A percentile compares a stretch with the other conserved stretches of the same genome.
Evolutionary conservation across 805 yeast genomes (phyloP).

Genomic region (Maudiozyma saulgeensis): DNA sequence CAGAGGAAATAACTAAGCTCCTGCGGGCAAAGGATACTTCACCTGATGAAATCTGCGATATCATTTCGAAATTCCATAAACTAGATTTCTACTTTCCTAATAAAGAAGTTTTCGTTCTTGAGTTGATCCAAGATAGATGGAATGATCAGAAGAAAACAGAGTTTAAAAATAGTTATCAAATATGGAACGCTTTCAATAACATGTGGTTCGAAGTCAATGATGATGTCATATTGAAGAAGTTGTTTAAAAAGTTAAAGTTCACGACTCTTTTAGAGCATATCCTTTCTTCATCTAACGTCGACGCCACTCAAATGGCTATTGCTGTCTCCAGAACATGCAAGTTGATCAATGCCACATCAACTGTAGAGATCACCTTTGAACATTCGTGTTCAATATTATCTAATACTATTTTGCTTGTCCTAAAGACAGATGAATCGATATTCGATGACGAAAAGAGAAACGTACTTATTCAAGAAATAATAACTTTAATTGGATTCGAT

Average conservation of each 20-base stretch:
- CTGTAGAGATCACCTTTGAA: constrained; percentile 20
- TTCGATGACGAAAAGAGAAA: constrained; percentile 1
- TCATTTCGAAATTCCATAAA: constrained; percentile 30
- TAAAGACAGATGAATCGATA: not conserved
- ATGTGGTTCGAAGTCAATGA: constrained; percentile 31
- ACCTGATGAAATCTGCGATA: constrained; percentile 34
- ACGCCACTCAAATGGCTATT: constrained; percentile 7
- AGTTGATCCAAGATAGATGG: constrained; percentile 51
- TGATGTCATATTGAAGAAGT: constrained; percentile 30
- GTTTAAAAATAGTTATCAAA: constrained; percentile 35
- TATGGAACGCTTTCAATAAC: constrained; percentile 44
- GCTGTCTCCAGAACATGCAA: constrained; percentile 12
- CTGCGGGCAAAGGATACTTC: constrained; percentile 45
- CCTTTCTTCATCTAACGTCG: constrained; percentile 1
- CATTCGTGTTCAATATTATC: constrained; percentile 18
- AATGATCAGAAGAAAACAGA: constrained; percentile 36
- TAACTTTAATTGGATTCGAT: constrained; percentile 16
- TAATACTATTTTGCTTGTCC: constrained; percentile 8
- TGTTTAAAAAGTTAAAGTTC: constrained; percentile 35
- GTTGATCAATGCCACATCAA: constrained; percentile 18
- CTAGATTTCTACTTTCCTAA: constrained; percentile 44
- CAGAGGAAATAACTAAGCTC: constrained; percentile 46
- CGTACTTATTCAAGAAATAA: constrained; percentile 11
- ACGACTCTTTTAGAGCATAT: constrained; percentile 22
- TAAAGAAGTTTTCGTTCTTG: constrained; percentile 44